These are phyloP conservation scores for Coemansia sp. DNA, from an alignment of 192 early-diverging fungal species.

Conservation along the genomic window DNA sequence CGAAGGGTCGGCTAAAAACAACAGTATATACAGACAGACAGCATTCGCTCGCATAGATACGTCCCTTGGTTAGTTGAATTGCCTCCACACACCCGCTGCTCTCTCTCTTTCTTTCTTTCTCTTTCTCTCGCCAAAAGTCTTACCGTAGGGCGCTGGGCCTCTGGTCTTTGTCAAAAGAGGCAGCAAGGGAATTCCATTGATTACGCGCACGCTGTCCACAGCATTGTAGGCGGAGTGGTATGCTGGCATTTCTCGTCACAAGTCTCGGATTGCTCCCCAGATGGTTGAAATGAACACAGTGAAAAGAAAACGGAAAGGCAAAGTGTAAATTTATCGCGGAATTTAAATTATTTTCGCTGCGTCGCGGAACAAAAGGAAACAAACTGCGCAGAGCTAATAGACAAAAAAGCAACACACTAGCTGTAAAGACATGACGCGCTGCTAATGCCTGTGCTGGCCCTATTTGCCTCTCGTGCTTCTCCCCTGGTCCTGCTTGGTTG, in stretches of 20 bases:
- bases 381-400: neutral
- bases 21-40: too few species aligned
- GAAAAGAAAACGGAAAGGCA: neutral
- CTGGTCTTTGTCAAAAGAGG: constrained; percentile 87
- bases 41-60: too few species aligned
- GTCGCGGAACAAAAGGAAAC: neutral
- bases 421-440: too few species aligned
- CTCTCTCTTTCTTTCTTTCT: too few species aligned
- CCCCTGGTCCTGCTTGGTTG: too few species aligned
- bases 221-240: constrained; percentile 36
- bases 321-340: constrained; percentile 1
- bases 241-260: constrained; percentile 15
- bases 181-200: constrained; percentile 85
- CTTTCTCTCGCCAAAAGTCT: too few species aligned
- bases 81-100: too few species aligned
- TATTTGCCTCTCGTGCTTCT: too few species aligned
- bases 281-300: neutral
- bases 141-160: constrained; percentile 78
- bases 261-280: too few species aligned
- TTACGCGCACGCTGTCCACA: constrained; percentile 32
- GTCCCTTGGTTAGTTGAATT: too few species aligned
- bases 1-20: constrained; percentile 41
- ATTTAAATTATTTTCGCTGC: neutral
- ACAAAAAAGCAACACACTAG: neutral
- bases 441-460: too few species aligned